Evolutionary conservation across 1,284 basidiomycete genomes (phyloP).

Genomic region (Chondrostereum purpureum): DNA sequence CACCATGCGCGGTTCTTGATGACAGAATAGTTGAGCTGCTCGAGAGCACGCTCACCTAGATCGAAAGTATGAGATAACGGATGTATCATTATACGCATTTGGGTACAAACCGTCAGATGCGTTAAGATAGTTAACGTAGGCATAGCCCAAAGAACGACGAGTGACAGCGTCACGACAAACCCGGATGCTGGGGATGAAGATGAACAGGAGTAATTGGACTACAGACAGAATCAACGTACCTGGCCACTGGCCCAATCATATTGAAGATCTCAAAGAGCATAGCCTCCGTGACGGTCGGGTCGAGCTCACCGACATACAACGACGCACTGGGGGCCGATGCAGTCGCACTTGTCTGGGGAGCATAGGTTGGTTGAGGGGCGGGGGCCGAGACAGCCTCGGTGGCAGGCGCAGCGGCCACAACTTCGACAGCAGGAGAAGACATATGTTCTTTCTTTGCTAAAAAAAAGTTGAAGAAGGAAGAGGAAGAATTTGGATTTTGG

Average conservation of each 20-base stretch:
- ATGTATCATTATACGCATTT: no score
- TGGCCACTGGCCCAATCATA: conserved; percentile 98
- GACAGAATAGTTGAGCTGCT: conserved; percentile 98
- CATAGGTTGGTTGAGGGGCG: conserved; percentile 34
- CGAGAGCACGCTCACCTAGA: conserved; percentile 91
- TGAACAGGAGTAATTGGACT: conserved; percentile 4
- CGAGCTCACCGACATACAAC: conserved; percentile 98
- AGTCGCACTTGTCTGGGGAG: conserved; percentile 38
- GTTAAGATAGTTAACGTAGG: conserved; percentile 99
- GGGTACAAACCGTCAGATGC: conserved; percentile 74
- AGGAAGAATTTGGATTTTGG: conserved; percentile 25
- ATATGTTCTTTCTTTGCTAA: conserved; percentile 25
- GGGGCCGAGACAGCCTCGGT: conserved; percentile 25
- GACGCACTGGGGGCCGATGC: conserved; percentile 79
- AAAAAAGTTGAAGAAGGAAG: conserved; percentile 36
- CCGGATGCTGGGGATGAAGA: conserved; percentile 67
- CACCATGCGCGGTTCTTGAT: conserved; percentile 98
- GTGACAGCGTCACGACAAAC: conserved; percentile 99
- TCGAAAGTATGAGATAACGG: no score
- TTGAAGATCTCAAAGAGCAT: conserved; percentile 99
- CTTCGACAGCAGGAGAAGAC: conserved; percentile 31
- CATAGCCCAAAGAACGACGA: conserved; percentile 98
- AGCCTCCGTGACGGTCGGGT: conserved; percentile 96
- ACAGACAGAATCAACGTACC: conserved; percentile 42
- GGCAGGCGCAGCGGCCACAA: conserved; percentile 23